phyloP scores from a whole-genome alignment of 352 stramenopile genomes.

The Aphanomyces stellatus region DNA sequence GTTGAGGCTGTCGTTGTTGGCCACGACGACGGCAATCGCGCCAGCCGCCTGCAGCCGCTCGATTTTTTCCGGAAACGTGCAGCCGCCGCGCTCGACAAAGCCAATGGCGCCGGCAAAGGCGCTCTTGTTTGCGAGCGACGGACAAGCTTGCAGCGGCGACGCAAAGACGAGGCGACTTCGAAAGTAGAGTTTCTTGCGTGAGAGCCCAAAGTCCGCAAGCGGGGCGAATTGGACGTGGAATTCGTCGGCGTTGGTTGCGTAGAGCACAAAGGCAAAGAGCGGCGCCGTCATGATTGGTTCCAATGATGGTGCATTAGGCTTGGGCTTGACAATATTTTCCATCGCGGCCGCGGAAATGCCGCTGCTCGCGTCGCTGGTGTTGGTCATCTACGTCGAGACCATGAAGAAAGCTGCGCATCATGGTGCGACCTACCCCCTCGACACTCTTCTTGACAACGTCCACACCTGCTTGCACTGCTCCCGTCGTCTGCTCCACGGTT shows the following conservation, averaged over 20 bases:
- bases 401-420: background rate
- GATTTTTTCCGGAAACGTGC: slow-evolving; percentile 61
- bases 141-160: slow-evolving; percentile 40
- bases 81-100: slow-evolving; percentile 47
- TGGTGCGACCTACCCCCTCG: background rate
- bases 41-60: slow-evolving; percentile 47
- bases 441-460: slow-evolving; percentile 20
- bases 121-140: slow-evolving; percentile 29
- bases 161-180: slow-evolving; percentile 35
- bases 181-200: slow-evolving; percentile 32
- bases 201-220: slow-evolving; percentile 51
- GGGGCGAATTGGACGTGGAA: slow-evolving; percentile 49
- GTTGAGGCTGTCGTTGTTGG: slow-evolving; percentile 47
- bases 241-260: slow-evolving; percentile 32
- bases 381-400: background rate
- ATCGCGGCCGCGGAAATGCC: background rate
- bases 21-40: slow-evolving; percentile 51
- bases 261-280: slow-evolving; percentile 64
- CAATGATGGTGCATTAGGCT: background rate
- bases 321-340: slow-evolving; percentile 1
- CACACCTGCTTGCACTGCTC: slow-evolving; percentile 13
- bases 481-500: slow-evolving; percentile 9
- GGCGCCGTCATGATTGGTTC: slow-evolving; percentile 22
- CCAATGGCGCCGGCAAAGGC: slow-evolving; percentile 34
- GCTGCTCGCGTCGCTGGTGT: background rate